Percentiles rank a stretch among this genome's conserved stretches.
These are phyloP conservation scores for Thelonectria olida DNA, from an alignment of 2,329 filamentous ascomycete species.

Conservation along the genomic window DNA sequence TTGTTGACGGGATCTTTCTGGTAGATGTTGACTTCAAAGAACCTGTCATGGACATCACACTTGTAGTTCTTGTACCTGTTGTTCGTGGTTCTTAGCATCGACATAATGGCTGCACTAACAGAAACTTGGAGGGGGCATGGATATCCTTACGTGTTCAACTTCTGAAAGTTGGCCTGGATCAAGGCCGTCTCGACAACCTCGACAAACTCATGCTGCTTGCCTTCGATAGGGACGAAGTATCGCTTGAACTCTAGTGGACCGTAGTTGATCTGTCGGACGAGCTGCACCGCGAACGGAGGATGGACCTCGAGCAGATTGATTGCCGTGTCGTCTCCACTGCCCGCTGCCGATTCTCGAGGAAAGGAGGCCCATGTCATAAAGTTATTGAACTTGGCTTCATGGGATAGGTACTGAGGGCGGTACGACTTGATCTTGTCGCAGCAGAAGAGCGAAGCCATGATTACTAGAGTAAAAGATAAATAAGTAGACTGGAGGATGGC, in stretches of 20 bases:
- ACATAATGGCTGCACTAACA: background rate
- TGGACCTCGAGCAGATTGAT: no score
- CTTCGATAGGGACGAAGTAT: background rate
- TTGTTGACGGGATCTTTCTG: background rate
- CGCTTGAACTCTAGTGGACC: background rate
- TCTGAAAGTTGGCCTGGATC: background rate
- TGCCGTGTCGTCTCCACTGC: no score
- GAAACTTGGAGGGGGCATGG: no score
- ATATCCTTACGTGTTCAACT: background rate
- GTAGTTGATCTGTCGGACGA: background rate
- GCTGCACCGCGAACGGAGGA: background rate
- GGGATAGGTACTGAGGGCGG: background rate
- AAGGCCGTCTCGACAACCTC: background rate
- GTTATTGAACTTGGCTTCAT: background rate
- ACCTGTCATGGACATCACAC: background rate
- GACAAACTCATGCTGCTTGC: background rate
- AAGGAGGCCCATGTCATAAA: background rate
- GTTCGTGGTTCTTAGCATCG: background rate
- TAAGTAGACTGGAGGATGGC: no score
- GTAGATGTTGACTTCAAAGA: background rate
- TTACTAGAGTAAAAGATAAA: no score
- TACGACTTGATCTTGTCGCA: background rate
- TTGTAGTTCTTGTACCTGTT: background rate
- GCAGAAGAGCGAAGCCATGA: background rate
- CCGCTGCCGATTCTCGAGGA: no score